Conservation (phyloP, 73 alveolate genomes). For the Tetrahymena malaccensis region DNA sequence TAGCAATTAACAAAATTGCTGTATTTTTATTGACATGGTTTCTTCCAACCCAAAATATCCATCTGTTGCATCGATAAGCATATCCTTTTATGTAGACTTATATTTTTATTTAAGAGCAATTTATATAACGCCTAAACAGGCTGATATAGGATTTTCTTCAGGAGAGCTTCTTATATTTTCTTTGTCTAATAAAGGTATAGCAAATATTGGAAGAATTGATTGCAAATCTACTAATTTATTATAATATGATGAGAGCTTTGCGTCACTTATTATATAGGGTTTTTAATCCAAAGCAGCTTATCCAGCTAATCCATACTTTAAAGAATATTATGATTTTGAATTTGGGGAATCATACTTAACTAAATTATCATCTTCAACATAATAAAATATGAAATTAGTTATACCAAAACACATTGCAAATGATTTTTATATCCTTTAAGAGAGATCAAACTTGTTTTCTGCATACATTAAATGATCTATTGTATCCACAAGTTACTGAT, state of each 20-base stretch:
- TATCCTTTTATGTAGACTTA: conserved; percentile 14
- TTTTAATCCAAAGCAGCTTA: conserved; percentile 9
- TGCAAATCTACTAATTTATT: conserved; percentile 32
- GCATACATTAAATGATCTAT: conserved; percentile 6
- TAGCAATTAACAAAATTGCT: not conserved
- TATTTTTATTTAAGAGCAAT: not conserved
- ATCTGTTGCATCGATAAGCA: conserved; percentile 11
- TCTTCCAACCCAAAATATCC: conserved; percentile 41
- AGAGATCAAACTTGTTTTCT: conserved; percentile 3
- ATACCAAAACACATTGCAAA: conserved; percentile 22
- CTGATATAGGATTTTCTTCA: not conserved
- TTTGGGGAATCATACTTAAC: not conserved
- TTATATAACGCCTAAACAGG: conserved; percentile 22
- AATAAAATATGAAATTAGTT: conserved; percentile 20
- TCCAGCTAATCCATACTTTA: conserved; percentile 38
- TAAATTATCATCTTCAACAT: conserved; percentile 9
- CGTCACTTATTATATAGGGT: conserved; percentile 29
- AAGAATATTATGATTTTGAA: not conserved
- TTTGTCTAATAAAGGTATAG: conserved; percentile 20
- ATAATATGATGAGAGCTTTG: conserved; percentile 12
- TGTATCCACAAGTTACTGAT: conserved; percentile 15
- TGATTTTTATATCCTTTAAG: not conserved
- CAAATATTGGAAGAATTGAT: conserved; percentile 36
- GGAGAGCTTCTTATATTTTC: not conserved
- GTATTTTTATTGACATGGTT: conserved; percentile 12